A percentile compares a stretch with the other conserved stretches of the same genome.
Conservation (phyloP, 345 rosid genomes). For the Linum tenue region DNA sequence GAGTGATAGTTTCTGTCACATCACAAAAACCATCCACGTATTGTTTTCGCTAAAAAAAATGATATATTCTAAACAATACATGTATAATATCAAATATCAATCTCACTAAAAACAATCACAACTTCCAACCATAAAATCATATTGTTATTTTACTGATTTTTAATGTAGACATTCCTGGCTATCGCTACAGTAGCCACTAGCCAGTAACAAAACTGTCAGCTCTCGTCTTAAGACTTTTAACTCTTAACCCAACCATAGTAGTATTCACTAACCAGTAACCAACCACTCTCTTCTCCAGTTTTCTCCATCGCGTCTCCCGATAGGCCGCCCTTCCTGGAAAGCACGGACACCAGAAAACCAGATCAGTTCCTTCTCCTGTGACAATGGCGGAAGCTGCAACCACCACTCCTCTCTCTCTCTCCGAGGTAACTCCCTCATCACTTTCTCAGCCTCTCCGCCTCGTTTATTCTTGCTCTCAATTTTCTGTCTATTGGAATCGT, state of each 20-base stretch:
- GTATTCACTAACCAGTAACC: background rate
- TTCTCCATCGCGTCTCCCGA: background rate
- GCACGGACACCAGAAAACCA: slow-evolving; percentile 6
- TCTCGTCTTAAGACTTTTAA: background rate
- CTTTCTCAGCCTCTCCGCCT: background rate
- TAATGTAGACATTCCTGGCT: no score
- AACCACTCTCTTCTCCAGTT: background rate
- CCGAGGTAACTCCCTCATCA: slow-evolving; percentile 38
- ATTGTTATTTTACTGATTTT: no score
- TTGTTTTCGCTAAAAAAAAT: no score
- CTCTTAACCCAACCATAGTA: slow-evolving; percentile 11
- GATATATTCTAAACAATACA: no score
- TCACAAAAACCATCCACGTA: no score
- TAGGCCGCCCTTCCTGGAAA: slow-evolving; percentile 9
- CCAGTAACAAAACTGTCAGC: slow-evolving; percentile 6
- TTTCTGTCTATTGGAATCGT: background rate
- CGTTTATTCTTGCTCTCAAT: background rate
- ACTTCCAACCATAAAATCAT: no score
- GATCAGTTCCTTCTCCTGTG: slow-evolving; percentile 19
- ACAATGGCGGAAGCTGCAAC: slow-evolving; percentile 54
- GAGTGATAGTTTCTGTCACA: no score
- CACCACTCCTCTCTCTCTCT: slow-evolving; percentile 35
- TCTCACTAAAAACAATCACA: no score
- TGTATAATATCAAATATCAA: no score
- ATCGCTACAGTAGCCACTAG: no score